Base-by-base conservation (phyloP, 2,329 filamentous ascomycete species). In the Tolypocladium inflatum region DNA sequence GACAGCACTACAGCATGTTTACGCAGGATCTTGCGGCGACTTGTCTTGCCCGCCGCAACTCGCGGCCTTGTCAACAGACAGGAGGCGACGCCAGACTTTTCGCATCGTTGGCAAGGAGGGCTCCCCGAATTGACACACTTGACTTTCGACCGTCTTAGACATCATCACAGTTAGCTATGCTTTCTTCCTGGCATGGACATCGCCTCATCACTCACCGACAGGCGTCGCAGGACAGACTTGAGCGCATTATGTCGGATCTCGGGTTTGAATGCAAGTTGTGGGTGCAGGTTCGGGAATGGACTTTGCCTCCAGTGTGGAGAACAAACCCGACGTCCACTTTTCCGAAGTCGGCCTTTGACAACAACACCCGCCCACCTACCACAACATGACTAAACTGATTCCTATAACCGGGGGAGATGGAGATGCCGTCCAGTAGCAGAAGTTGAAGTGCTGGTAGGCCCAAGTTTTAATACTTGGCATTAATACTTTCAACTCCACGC, bases 191-290 rank as follows among this genome's bases (percentile, higher is more conserved):
- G 26, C 15, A 7, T 30, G 23, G 7, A 30, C 23, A 17, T 30
- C 15, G 43, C 15, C 37, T 30, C 10, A 26, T 15, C 23, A 62
- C 66, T 61, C 60, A 71, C 71, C 71, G 63, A 56, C 71, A 73
- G 39, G 62, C 61, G 39, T 72, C 70, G 60, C 70, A 73, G 2
- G 70, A 73, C 23, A 73, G 42, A 58, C 70, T 73, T 26, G 71
- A 70, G 0, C 71, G 61, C 71, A 73, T 72, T 33, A 17, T 58
- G 55, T 58, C 55, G 50, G 43, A 26, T 51, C 39, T 56, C 37
- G 48, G 51, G 15, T 57, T 43, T 54, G 45, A 41, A 26, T 23
- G 11, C 13, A 15, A 2, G 4, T n/a, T 55, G 21, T 43, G 6
- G 15, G 17, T 33, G n/a, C 19, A n/a, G 26, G 41, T 10, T 48